Evolutionary conservation across 352 stramenopile genomes (phyloP).

Genomic region (Pseudoperonospora humuli): DNA sequence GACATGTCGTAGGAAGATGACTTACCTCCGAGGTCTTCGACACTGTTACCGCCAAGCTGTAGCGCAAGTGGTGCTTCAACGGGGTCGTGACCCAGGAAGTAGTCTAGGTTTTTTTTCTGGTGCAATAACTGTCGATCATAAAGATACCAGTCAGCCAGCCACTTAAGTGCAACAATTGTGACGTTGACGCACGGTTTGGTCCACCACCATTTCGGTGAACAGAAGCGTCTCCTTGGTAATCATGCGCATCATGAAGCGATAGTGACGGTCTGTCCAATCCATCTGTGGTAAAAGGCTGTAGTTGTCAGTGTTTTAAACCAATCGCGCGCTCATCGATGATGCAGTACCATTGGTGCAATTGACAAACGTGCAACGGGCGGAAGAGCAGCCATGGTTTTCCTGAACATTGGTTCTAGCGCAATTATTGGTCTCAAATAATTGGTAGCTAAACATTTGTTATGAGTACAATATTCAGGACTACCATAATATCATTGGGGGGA

Average conservation of each 20-base stretch:
- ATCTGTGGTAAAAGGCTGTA: constrained; percentile 60
- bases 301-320: background rate
- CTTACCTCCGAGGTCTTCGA: constrained; percentile 67
- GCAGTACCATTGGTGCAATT: constrained; percentile 55
- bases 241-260: constrained; percentile 90
- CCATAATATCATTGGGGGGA: no score
- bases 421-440: constrained; percentile 1
- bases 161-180: background rate
- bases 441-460: no score
- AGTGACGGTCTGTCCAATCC: constrained; percentile 96
- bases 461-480: no score
- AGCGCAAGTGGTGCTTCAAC: constrained; percentile 87
- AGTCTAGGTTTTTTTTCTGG: constrained; percentile 81
- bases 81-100: constrained; percentile 82
- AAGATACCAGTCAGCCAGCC: background rate
- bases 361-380: constrained; percentile 47
- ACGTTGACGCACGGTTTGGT: constrained; percentile 84
- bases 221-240: constrained; percentile 90
- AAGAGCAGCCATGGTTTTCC: constrained; percentile 28
- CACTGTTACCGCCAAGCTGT: constrained; percentile 91
- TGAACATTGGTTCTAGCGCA: constrained; percentile 19
- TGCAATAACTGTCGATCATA: constrained; percentile 48
- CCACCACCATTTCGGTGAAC: constrained; percentile 99
- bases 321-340: background rate
- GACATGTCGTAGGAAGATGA: background rate